Percentiles rank a stretch among this genome's conserved stretches.
Evolutionary conservation across 225 moss, liverwort and hornwort species (phyloP).

Genomic region (Polytrichum commune): DNA sequence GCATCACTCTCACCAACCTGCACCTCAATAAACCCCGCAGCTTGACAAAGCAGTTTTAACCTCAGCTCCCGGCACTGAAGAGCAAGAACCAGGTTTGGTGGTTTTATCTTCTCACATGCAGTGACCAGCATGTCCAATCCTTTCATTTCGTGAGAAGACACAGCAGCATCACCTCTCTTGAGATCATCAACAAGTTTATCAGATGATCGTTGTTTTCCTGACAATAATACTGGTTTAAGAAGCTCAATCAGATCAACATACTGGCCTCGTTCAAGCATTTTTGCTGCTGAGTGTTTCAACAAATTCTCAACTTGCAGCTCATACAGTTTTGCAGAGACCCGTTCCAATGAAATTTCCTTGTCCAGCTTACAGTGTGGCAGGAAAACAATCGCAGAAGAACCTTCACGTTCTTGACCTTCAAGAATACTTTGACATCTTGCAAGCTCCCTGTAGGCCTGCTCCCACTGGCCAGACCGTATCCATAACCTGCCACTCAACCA

Average conservation of each 20-base stretch:
- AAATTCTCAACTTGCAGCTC: slow-evolving; percentile 83
- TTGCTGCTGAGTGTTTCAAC: slow-evolving; percentile 68
- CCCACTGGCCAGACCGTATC: slow-evolving; percentile 74
- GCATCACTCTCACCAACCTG: slow-evolving; percentile 40
- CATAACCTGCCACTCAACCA: slow-evolving; percentile 84
- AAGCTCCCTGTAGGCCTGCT: slow-evolving; percentile 79
- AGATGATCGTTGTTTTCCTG: slow-evolving; percentile 43
- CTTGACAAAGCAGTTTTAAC: slow-evolving; percentile 77
- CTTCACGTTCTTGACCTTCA: slow-evolving; percentile 51
- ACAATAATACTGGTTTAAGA: slow-evolving; percentile 74
- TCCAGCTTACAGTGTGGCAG: slow-evolving; percentile 87
- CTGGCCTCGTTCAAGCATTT: slow-evolving; percentile 60
- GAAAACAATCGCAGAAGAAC: slow-evolving; percentile 37
- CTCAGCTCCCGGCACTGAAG: slow-evolving; percentile 85
- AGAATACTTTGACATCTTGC: slow-evolving; percentile 71
- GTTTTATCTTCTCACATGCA: slow-evolving; percentile 73
- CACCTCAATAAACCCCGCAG: slow-evolving; percentile 51
- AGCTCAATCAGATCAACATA: slow-evolving; percentile 71
- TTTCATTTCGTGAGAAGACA: slow-evolving; percentile 77
- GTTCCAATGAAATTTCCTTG: slow-evolving; percentile 60
- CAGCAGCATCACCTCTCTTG: slow-evolving; percentile 62
- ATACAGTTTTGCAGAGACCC: slow-evolving; percentile 76
- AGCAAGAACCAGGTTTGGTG: slow-evolving; percentile 69
- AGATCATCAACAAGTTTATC: slow-evolving; percentile 46
- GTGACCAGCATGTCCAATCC: slow-evolving; percentile 73